These are phyloP conservation scores for Penicillium crustosum DNA, from an alignment of 2,329 filamentous ascomycete species.

Conservation along the genomic window DNA sequence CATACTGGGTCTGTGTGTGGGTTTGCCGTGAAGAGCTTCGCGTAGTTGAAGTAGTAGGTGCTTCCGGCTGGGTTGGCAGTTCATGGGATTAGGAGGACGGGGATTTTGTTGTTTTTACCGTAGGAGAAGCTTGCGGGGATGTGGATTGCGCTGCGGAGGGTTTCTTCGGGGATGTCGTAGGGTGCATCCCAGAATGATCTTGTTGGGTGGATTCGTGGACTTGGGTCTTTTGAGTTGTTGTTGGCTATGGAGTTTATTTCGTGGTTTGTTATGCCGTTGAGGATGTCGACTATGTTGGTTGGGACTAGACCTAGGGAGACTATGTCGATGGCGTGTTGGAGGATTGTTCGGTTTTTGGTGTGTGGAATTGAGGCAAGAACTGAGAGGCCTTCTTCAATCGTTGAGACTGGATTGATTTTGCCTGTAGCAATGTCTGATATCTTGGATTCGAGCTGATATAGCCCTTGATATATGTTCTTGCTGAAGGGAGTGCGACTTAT, in stretches of 20 bases:
- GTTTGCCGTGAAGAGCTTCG: conserved; percentile 1
- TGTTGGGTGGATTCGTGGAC: conserved; percentile 2
- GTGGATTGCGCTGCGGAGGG: conserved; percentile 8
- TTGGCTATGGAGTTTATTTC: conserved; percentile 10
- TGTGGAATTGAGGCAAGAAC: background rate
- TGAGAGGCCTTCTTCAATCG: background rate
- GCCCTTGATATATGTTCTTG: background rate
- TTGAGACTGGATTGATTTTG: background rate
- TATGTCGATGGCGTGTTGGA: background rate
- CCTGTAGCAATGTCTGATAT: background rate
- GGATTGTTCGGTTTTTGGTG: background rate
- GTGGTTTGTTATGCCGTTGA: background rate
- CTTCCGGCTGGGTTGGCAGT: conserved; percentile 7
- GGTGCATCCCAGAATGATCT: conserved; percentile 2
- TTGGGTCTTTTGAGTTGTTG: conserved; percentile 3
- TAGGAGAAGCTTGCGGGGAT: conserved; percentile 6
- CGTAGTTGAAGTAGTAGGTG: conserved; percentile 10
- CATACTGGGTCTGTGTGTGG: conserved; percentile 6
- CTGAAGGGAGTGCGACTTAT: background rate
- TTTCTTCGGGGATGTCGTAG: conserved; percentile 4
- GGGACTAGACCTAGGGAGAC: conserved; percentile 3
- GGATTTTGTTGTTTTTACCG: background rate
- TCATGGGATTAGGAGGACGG: conserved; percentile 5
- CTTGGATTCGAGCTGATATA: background rate
- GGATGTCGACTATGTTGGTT: background rate